Conservation (phyloP, 208 protist genomes). For the Strigomonas galati region DNA sequence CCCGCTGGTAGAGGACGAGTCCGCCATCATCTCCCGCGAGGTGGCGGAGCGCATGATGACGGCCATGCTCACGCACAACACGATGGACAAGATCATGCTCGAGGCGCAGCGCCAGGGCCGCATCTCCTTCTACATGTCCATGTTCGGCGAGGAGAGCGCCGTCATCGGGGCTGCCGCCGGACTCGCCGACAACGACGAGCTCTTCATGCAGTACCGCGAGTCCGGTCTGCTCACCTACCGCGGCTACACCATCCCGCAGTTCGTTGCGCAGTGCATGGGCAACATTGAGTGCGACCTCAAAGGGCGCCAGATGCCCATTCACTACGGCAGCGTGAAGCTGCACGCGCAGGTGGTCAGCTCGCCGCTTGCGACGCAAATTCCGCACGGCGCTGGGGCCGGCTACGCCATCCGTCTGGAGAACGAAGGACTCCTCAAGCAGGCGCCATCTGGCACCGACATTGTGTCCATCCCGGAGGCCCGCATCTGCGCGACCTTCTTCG, state of each 20-base stretch:
- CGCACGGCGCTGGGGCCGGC: constrained; percentile 92
- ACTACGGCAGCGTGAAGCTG: constrained; percentile 93
- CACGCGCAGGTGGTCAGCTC: constrained; percentile 96
- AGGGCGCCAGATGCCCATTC: constrained; percentile 97
- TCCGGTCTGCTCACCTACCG: constrained; percentile 63
- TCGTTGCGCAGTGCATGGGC: constrained; percentile 96
- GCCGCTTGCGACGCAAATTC: constrained; percentile 96
- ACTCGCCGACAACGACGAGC: constrained; percentile 83
- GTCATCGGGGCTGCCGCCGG: constrained; percentile 90
- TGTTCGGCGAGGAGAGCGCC: constrained; percentile 94
- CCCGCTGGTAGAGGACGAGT: constrained; percentile 21
- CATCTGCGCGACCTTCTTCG: constrained; percentile 94
- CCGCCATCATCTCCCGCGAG: constrained; percentile 18
- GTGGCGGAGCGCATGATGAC: constrained; percentile 83
- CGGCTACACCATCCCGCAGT: constrained; percentile 90
- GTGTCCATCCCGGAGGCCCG: constrained; percentile 28
- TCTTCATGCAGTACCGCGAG: constrained; percentile 96
- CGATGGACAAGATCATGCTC: constrained; percentile 93
- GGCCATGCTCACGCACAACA: constrained; percentile 90
- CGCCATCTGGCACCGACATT: constrained; percentile 24
- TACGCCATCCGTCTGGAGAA: constrained; percentile 93
- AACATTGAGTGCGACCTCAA: constrained; percentile 88
- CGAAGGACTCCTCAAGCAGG: constrained; percentile 29
- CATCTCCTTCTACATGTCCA: constrained; percentile 98
- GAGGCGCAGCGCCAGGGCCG: constrained; percentile 94